Evolutionary conservation across 2,329 filamentous ascomycete species (phyloP).

Genomic region (Zymoseptoria tritici): DNA sequence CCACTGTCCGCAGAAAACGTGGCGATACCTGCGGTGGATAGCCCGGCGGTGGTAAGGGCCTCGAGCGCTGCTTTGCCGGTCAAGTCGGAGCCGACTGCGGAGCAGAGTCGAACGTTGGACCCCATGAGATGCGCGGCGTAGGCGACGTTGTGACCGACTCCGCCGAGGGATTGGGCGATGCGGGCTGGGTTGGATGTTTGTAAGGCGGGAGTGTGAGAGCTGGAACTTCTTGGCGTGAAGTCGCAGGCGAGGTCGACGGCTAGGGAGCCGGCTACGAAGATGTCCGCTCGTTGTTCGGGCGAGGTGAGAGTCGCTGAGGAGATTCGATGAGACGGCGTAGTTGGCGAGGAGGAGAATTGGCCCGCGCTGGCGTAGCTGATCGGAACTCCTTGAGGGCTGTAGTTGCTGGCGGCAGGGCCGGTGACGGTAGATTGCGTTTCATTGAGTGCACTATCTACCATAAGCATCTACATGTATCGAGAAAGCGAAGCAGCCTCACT

Average conservation of each 20-base stretch:
- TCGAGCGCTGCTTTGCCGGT: constrained; percentile 67
- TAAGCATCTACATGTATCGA: constrained; percentile 3
- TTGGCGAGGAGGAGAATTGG: background rate
- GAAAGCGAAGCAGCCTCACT: constrained; percentile 6
- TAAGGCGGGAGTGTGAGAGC: constrained; percentile 42
- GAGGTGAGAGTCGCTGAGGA: background rate
- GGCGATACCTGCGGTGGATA: constrained; percentile 58
- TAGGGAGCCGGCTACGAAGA: constrained; percentile 89
- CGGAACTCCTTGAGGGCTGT: constrained; percentile 10
- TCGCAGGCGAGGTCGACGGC: constrained; percentile 41
- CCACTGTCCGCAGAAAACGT: constrained; percentile 34
- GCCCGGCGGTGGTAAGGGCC: constrained; percentile 55
- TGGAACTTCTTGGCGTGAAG: constrained; percentile 21
- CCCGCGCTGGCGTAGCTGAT: background rate
- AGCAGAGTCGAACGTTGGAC: constrained; percentile 64
- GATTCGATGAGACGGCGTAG: background rate
- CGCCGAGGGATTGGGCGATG: constrained; percentile 78
- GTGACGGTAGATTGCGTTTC: constrained; percentile 1
- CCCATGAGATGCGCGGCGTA: constrained; percentile 68
- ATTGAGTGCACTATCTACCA: background rate
- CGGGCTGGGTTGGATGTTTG: constrained; percentile 80
- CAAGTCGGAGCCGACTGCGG: constrained; percentile 70
- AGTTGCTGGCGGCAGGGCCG: constrained; percentile 12
- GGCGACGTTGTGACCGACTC: constrained; percentile 88
- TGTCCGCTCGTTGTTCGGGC: constrained; percentile 41